Conservation (phyloP, 345 rosid species). For the Psidium guajava region DNA sequence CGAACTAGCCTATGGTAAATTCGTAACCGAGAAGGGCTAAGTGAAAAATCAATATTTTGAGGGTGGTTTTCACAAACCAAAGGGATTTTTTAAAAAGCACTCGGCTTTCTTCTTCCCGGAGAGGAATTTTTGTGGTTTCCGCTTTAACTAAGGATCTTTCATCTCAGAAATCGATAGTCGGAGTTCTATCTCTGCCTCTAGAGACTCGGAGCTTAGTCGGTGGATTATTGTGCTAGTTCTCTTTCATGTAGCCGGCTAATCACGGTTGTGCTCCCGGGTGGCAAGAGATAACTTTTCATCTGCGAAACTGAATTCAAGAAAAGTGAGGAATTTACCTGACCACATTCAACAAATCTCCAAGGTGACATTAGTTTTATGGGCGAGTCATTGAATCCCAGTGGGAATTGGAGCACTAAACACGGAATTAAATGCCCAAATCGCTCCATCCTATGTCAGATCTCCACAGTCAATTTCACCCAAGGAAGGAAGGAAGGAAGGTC, state of each 20-base stretch:
- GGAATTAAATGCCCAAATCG: background rate
- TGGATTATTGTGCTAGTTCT: background rate
- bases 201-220: background rate
- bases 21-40: background rate
- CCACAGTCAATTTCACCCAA: background rate
- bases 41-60: background rate
- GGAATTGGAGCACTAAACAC: background rate
- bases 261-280: background rate
- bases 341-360: background rate
- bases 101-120: background rate
- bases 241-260: background rate
- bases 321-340: background rate
- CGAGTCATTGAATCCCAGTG: background rate
- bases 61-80: background rate
- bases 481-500: too few species aligned
- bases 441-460: background rate
- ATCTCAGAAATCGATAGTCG: rapidly evolving
- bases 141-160: background rate
- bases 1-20: background rate
- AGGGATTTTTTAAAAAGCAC: background rate
- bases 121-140: background rate
- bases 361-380: background rate
- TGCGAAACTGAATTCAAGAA: background rate
- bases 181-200: background rate
- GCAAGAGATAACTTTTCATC: background rate